Conservation (phyloP, 176 grass and related monocot genomes). For the barley (Hordeum vulgare) region DNA sequence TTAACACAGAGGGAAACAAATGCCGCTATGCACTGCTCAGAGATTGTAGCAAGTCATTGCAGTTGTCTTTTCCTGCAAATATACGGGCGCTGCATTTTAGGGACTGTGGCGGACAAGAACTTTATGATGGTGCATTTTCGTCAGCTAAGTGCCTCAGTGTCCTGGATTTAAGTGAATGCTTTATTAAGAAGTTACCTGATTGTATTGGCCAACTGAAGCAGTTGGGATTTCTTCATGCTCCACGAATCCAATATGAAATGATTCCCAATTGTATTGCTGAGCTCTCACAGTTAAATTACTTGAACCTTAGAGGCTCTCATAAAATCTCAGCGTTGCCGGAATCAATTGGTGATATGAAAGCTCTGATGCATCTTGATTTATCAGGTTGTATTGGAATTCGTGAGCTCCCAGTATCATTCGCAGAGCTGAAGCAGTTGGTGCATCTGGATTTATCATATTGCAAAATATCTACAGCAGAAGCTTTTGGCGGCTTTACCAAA, state of each 20-base stretch:
- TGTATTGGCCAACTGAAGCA: neutral
- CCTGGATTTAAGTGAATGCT: neutral
- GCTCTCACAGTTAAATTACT: neutral
- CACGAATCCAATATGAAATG: neutral
- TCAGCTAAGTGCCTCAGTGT: neutral
- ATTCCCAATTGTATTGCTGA: neutral
- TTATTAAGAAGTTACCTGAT: neutral
- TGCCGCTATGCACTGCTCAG: neutral
- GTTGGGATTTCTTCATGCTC: constrained; percentile 4
- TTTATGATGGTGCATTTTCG: neutral
- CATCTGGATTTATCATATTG: neutral
- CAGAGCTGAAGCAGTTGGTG: neutral
- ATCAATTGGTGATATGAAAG: neutral
- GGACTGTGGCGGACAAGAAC: neutral
- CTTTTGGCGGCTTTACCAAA: neutral
- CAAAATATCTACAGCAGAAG: neutral
- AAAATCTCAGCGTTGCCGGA: neutral
- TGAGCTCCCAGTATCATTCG: neutral
- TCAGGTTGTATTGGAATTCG: neutral
- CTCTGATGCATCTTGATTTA: neutral
- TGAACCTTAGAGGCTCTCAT: neutral
- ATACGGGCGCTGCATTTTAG: neutral
- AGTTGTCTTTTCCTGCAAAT: neutral
- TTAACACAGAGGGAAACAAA: neutral
- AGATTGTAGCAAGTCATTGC: neutral